Evolutionary conservation across 495 filamentous ascomycete genomes (phyloP), one percentile per base, ranked within the genome.

Genomic region (Evansstolkia leycettana): DNA sequence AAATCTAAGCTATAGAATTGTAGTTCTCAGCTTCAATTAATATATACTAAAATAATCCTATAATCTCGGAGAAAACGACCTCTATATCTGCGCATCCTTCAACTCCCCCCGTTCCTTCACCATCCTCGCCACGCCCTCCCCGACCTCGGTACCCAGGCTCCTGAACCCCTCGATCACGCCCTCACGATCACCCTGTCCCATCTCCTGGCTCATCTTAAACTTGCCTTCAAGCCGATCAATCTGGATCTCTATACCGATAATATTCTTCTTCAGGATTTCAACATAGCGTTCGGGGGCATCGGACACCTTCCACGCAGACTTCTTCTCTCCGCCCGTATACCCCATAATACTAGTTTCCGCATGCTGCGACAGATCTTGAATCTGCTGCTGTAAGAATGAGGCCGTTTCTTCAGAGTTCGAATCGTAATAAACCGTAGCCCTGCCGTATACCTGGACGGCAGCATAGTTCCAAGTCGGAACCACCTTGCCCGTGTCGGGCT

Each of bases 381-480:
- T 49, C 42, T 72, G 67, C 23, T 41, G 48, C 7, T 42, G 39
- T 11, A 76, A 42, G 33, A 64, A 77, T 0, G 34, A 30, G 1
- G 48, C 45, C 17, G 66, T 62, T 12, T 56, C 50, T 1, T 42
- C 36, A 2, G 52, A 35, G 11, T 51, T 51, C 0, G 55, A 35
- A 36, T 73, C 64, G 37, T 52, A 57, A 40, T 57, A 71, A 13
- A 78, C 50, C 0, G 38, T 64, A 3, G 60, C 57, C 0, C 48
- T 60, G 8, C 73, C 72, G 43, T 76, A 75, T 5, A 58, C 67
- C 34, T 76, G 70, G 0, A 63, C 72, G 8, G 71, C 72, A 1
- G 69, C 49, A 40, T 76, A 78, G 44, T 76, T 70, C 74, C 74
- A 78, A 4, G 74, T 78, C 1, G 72, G 72, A 2, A 73, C 73